Evolutionary conservation across 1,284 basidiomycete species (phyloP).

Genomic region (Ceraceosorus guamensis): DNA sequence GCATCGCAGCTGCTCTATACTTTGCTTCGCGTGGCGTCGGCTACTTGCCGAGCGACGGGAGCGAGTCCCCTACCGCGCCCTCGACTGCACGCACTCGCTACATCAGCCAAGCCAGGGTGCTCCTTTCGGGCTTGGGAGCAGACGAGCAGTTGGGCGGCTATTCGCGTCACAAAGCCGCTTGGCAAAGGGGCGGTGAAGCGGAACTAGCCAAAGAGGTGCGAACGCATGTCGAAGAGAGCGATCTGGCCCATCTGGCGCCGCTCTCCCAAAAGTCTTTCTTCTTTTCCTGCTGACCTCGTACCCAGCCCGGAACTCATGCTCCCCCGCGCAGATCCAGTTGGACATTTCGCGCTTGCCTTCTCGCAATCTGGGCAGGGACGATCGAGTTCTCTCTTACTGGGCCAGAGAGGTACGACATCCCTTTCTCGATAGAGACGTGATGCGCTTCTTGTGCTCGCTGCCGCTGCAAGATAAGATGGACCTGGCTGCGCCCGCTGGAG

Average conservation of each 20-base stretch:
- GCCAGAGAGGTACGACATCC: slow-evolving; percentile 66
- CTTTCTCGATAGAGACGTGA: slow-evolving; percentile 26
- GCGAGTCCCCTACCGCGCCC: background rate
- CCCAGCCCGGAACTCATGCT: too few relatives aligned
- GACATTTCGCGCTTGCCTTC: slow-evolving; percentile 84
- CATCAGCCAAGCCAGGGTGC: slow-evolving; percentile 61
- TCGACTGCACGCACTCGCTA: background rate
- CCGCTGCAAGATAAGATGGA: slow-evolving; percentile 76
- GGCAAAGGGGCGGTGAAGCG: slow-evolving; percentile 28
- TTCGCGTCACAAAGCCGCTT: slow-evolving; percentile 75
- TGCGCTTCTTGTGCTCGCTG: slow-evolving; percentile 56
- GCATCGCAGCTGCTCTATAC: slow-evolving; percentile 80
- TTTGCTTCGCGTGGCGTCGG: slow-evolving; percentile 81
- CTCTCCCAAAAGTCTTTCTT: too few relatives aligned
- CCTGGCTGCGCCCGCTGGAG: slow-evolving; percentile 11
- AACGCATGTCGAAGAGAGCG: background rate
- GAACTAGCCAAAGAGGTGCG: slow-evolving; percentile 71
- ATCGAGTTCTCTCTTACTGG: slow-evolving; percentile 78
- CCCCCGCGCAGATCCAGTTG: slow-evolving; percentile 63
- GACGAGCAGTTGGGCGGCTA: slow-evolving; percentile 95
- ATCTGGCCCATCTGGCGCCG: too few relatives aligned
- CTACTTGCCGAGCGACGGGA: background rate
- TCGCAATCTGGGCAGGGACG: slow-evolving; percentile 87
- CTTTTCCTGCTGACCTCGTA: background rate
- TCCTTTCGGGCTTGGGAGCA: slow-evolving; percentile 85